Percentiles rank a stretch among this genome's conserved stretches.
Conservation (phyloP, 1,284 basidiomycete genomes). For the Pseudozyma hubeiensis region DNA sequence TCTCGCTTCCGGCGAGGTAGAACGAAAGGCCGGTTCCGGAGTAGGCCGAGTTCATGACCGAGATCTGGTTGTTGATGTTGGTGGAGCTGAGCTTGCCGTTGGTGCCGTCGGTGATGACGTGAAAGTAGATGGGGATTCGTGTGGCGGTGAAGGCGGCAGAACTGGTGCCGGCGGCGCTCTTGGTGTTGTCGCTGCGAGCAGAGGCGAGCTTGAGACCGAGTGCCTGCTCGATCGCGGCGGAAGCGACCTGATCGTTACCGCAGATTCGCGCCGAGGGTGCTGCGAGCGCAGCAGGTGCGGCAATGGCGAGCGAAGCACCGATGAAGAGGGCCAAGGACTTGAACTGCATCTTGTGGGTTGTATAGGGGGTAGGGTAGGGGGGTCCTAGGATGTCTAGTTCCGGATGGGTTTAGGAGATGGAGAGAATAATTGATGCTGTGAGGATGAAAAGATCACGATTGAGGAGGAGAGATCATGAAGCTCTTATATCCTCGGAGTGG, state of each 20-base stretch:
- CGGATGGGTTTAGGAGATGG: neutral
- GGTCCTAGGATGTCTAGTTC: constrained; percentile 1
- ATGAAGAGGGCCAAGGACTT: constrained; percentile 24
- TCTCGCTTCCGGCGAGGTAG: constrained; percentile 70
- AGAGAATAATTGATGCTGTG: neutral
- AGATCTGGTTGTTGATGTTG: constrained; percentile 70
- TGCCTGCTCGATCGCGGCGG: constrained; percentile 23
- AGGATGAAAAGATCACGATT: neutral
- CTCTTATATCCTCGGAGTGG: neutral
- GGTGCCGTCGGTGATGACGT: constrained; percentile 50
- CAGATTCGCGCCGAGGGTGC: constrained; percentile 19
- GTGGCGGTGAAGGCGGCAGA: constrained; percentile 20
- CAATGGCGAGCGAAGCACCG: constrained; percentile 16
- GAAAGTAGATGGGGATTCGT: constrained; percentile 45
- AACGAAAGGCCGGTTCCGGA: constrained; percentile 71
- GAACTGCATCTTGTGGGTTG: constrained; percentile 28
- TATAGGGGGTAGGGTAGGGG: neutral
- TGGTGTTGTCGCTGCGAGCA: neutral
- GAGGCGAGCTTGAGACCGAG: constrained; percentile 19
- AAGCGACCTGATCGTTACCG: constrained; percentile 20
- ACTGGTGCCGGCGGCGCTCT: neutral
- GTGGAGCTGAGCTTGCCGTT: constrained; percentile 36
- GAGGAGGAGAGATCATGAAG: neutral
- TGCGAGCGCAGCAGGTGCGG: constrained; percentile 21
- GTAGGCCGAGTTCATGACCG: constrained; percentile 73